Evolutionary conservation across 2,329 filamentous ascomycete genomes (phyloP).

Genomic region (Bipolaris sorokiniana): DNA sequence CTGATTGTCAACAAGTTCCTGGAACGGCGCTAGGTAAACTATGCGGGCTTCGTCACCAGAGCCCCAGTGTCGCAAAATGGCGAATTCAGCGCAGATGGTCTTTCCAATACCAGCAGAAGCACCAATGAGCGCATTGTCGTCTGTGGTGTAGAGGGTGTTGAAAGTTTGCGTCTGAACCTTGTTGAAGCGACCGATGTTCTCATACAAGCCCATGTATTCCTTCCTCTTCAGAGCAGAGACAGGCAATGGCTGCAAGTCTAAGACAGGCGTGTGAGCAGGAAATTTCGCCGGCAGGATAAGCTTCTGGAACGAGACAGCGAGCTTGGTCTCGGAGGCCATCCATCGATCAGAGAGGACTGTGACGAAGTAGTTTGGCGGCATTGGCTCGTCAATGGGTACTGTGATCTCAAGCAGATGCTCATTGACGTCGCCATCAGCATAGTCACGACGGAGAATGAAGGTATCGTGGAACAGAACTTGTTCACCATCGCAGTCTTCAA

Average conservation of each 20-base stretch:
- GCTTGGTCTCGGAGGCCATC: slow-evolving; percentile 96
- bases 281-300: slow-evolving; percentile 94
- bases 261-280: slow-evolving; percentile 86
- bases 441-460: slow-evolving; percentile 89
- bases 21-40: slow-evolving; percentile 93
- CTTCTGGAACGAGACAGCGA: slow-evolving; percentile 94
- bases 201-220: slow-evolving; percentile 82
- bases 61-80: slow-evolving; percentile 86
- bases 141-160: slow-evolving; percentile 86
- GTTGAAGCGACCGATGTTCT: slow-evolving; percentile 88
- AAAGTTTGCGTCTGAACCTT: slow-evolving; percentile 97
- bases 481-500: slow-evolving; percentile 97
- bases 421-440: slow-evolving; percentile 82
- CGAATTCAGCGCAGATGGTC: slow-evolving; percentile 95
- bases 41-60: slow-evolving; percentile 74
- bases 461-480: slow-evolving; percentile 94
- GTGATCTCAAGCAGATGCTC: slow-evolving; percentile 97
- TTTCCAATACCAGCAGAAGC: slow-evolving; percentile 96
- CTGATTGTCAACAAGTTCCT: slow-evolving; percentile 85
- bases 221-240: slow-evolving; percentile 85
- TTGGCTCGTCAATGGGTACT: slow-evolving; percentile 93
- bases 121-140: slow-evolving; percentile 92
- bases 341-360: slow-evolving; percentile 92
- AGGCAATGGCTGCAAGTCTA: slow-evolving; percentile 90
- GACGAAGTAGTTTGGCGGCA: slow-evolving; percentile 99